phyloP scores from a whole-genome alignment of 2,329 filamentous ascomycete species.

The Raffaelea deltoideospora region DNA sequence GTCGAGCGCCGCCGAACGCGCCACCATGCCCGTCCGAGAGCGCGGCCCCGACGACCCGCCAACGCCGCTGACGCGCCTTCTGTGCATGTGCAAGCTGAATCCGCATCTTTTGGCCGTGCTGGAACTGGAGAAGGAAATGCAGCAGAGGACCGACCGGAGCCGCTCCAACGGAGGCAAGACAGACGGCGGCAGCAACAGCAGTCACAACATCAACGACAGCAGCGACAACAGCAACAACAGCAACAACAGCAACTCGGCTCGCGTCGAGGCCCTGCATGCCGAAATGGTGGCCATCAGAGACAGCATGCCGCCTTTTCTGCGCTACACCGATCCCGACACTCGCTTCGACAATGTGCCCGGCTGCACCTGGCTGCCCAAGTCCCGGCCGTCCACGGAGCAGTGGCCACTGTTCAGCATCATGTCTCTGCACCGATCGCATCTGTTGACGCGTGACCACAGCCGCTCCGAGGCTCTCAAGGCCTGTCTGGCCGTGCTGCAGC shows the following conservation, averaged over 20 bases:
- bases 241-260: conserved; percentile 37
- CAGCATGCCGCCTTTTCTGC: conserved; percentile 35
- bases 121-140: conserved; percentile 39
- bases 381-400: conserved; percentile 31
- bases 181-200: too few relatives aligned
- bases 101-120: conserved; percentile 36
- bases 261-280: conserved; percentile 38
- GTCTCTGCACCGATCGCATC: conserved; percentile 45
- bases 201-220: conserved; percentile 38
- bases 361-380: conserved; percentile 34
- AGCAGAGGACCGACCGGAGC: too few relatives aligned
- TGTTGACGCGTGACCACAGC: conserved; percentile 40
- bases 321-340: conserved; percentile 39
- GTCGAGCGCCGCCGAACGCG: conserved; percentile 19
- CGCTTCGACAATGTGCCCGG: conserved; percentile 37
- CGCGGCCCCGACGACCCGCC: conserved; percentile 37
- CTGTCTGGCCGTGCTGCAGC: conserved; percentile 37
- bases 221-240: too few relatives aligned
- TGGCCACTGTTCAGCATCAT: conserved; percentile 38
- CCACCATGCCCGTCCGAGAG: conserved; percentile 30
- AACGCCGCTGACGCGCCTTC: conserved; percentile 36
- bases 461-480: conserved; percentile 40
- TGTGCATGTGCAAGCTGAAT: conserved; percentile 35
- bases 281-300: conserved; percentile 31
- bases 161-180: too few relatives aligned